These are phyloP conservation scores for Apophysomyces sp. DNA, from an alignment of 371 early-diverging fungal species.

Conservation along the genomic window DNA sequence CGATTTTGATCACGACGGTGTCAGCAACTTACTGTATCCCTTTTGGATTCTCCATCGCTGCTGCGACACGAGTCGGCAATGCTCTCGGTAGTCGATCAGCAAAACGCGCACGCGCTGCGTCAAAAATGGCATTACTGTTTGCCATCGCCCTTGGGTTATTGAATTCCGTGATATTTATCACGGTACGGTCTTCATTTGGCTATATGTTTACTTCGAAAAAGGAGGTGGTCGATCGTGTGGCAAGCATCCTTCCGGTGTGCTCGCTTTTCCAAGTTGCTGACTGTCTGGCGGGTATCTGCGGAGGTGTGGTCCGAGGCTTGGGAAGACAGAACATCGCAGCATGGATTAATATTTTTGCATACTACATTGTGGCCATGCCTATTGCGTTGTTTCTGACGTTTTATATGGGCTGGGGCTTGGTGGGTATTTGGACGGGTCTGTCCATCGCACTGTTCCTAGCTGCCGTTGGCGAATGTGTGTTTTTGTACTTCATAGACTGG, in stretches of 20 bases:
- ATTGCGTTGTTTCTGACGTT: conserved; percentile 66
- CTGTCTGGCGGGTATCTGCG: conserved; percentile 64
- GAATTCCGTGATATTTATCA: conserved; percentile 37
- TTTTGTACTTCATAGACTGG: conserved; percentile 50
- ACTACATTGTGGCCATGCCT: conserved; percentile 72
- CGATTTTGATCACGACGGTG: conserved; percentile 73
- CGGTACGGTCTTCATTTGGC: conserved; percentile 52
- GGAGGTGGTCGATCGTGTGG: conserved; percentile 68
- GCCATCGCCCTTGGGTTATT: conserved; percentile 39
- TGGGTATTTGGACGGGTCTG: conserved; percentile 71
- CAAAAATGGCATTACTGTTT: conserved; percentile 47
- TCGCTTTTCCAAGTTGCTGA: conserved; percentile 84
- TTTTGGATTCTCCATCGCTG: conserved; percentile 71
- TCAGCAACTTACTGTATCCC: conserved; percentile 72
- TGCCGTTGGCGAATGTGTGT: conserved; percentile 40
- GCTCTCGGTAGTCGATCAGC: conserved; percentile 55
- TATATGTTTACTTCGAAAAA: conserved; percentile 70
- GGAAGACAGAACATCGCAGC: conserved; percentile 75
- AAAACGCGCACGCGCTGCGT: conserved; percentile 43
- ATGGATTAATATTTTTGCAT: conserved; percentile 63
- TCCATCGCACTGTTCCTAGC: conserved; percentile 55
- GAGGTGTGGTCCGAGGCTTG: conserved; percentile 73
- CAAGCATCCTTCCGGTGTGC: conserved; percentile 70
- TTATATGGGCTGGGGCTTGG: conserved; percentile 50
- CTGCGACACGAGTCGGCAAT: conserved; percentile 84